These are phyloP conservation scores for Stephania cephalantha DNA, from an alignment of 164 flowering plant genomes.

Conservation along the genomic window DNA sequence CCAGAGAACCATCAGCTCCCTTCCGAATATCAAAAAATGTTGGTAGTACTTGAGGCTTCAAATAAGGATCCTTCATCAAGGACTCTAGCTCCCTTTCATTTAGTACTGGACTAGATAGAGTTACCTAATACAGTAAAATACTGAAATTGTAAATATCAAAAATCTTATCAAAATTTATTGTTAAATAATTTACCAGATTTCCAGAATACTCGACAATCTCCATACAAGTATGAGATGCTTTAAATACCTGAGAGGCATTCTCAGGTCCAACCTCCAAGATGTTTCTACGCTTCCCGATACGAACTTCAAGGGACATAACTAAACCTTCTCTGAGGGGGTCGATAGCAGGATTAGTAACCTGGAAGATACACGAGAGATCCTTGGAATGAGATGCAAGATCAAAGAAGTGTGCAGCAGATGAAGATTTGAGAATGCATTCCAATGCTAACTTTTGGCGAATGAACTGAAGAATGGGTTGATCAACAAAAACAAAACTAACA, in stretches of 20 bases:
- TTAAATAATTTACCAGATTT: not conserved
- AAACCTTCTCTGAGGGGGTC: constrained; percentile 99
- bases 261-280: constrained; percentile 95
- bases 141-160: not conserved
- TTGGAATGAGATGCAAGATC: not conserved
- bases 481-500: not conserved
- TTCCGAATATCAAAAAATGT: constrained; percentile 89
- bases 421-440: not conserved
- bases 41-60: constrained; percentile 69
- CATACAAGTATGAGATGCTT: constrained; percentile 8
- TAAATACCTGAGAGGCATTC: constrained; percentile 89
- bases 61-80: constrained; percentile 58
- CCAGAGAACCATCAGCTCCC: constrained; percentile 90
- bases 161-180: not conserved
- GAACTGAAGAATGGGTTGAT: not conserved
- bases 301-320: constrained; percentile 99
- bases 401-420: not conserved
- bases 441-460: constrained; percentile 1
- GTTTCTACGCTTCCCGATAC: constrained; percentile 89
- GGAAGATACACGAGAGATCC: constrained; percentile 1
- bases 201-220: not conserved
- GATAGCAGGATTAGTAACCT: constrained; percentile 99
- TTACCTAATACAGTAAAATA: constrained; percentile 41
- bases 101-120: constrained; percentile 80
- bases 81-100: constrained; percentile 94